Evolutionary conservation across 257 asterid genomes (phyloP), one percentile per base, ranked within the genome.

Genomic region (Asclepias syriaca): DNA sequence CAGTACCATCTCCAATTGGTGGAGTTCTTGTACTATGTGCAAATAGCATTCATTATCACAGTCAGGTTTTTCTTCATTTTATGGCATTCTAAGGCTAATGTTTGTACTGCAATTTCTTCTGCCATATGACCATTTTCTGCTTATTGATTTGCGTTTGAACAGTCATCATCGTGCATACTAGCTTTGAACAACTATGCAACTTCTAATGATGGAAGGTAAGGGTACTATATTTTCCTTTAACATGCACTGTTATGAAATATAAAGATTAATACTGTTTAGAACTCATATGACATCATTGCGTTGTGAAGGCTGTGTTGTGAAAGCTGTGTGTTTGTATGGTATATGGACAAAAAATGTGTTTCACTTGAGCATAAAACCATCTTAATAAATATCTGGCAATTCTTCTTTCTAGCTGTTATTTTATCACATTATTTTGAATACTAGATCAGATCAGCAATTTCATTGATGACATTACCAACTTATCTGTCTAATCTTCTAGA

Each of bases 1-100:
- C 98, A 49, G 99, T 94, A 77, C 99, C 99, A 74, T 86, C 99
- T 55, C 99, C 98, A 74, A 87, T 94, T 79, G 99, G 98, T 59
- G 99, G 99, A 72, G 99, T 94, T 67, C 93, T 94, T 72, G 93
- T 88, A 74, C 82, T 94, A 83, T 87, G 96, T 85, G 96, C 97
- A 63, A 94, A 94, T 84, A 87, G 93, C 16, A 85, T 94, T 77
- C 99, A 94, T 83, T 94, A 94, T 85, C 97, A 91, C 74, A 91
- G 97, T 83, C 99, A 94, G 99, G 98, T 93, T 77, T 82, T 74
- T 13, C 66, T 53, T 76, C 63, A 70, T 66, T 45, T 56, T 40
- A 50, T 75, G 68, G 66, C 67, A 64, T 32, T 74, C 65, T 72
- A 70, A 70, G 27, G 29, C 56, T 54, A 51, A 68, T 71, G 54